phyloP scores from a whole-genome alignment of 257 asterid genomes.

The Ballota nigra region DNA sequence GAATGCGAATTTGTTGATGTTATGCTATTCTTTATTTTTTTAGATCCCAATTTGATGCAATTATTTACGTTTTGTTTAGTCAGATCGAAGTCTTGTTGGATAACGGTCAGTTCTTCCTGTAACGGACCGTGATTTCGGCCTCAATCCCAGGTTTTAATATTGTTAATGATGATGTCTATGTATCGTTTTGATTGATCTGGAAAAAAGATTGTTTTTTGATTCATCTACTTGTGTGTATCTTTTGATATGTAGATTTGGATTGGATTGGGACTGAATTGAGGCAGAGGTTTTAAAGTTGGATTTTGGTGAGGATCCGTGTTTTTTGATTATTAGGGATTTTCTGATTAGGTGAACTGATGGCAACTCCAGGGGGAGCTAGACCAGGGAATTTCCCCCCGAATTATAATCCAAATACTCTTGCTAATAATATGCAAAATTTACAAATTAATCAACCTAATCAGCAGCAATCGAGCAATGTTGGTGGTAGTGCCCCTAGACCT shows the following conservation, averaged over 20 bases:
- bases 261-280: constrained; percentile 29
- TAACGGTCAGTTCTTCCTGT: constrained; percentile 32
- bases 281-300: constrained; percentile 20
- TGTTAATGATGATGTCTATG: not conserved
- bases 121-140: constrained; percentile 43
- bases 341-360: constrained; percentile 54
- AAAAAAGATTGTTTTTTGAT: constrained; percentile 22
- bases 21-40: not conserved
- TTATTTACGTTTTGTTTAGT: constrained; percentile 9
- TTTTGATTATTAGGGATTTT: constrained; percentile 20
- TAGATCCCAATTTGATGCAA: constrained; percentile 10
- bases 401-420: constrained; percentile 72
- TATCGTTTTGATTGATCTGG: constrained; percentile 25
- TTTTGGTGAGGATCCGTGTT: constrained; percentile 31
- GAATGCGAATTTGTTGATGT: not conserved
- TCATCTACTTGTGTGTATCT: constrained; percentile 2
- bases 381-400: constrained; percentile 80
- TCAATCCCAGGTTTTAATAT: constrained; percentile 24
- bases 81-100: constrained; percentile 46
- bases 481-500: constrained; percentile 63
- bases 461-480: constrained; percentile 41
- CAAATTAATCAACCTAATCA: constrained; percentile 71
- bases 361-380: constrained; percentile 89
- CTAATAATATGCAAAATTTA: constrained; percentile 77
- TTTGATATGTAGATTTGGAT: constrained; percentile 36